Evolutionary conservation across 2,329 filamentous ascomycete species (phyloP).

Genomic region (Aphanoascus verrucosus): DNA sequence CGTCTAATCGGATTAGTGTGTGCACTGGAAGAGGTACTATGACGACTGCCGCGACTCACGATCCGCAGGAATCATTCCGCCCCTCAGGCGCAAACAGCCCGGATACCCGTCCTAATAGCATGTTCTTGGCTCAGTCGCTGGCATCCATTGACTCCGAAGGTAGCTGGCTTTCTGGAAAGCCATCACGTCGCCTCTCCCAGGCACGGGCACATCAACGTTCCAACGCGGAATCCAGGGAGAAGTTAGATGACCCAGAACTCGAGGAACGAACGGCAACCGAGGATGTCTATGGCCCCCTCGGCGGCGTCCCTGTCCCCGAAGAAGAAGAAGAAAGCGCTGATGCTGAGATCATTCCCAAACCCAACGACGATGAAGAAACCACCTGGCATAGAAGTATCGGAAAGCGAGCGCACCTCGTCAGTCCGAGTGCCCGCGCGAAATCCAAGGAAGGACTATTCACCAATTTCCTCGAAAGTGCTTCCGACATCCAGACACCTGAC

Average conservation of each 20-base stretch:
- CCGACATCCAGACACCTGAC: constrained; percentile 27
- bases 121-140: constrained; percentile 63
- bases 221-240: constrained; percentile 34
- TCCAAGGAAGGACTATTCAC: constrained; percentile 52
- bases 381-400: constrained; percentile 44
- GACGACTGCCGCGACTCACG: constrained; percentile 19
- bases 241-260: constrained; percentile 47
- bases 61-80: constrained; percentile 25
- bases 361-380: constrained; percentile 27
- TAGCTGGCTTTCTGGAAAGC: constrained; percentile 82
- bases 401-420: constrained; percentile 55
- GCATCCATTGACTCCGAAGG: constrained; percentile 92
- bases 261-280: constrained; percentile 61
- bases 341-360: constrained; percentile 40
- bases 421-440: constrained; percentile 46
- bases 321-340: constrained; percentile 23
- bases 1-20: constrained; percentile 10
- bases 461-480: constrained; percentile 34
- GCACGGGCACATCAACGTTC: constrained; percentile 30
- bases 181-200: constrained; percentile 41
- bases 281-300: constrained; percentile 57
- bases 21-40: constrained; percentile 8
- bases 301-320: constrained; percentile 33
- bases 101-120: constrained; percentile 41
- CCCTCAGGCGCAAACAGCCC: constrained; percentile 36